Evolutionary conservation across 768 basidiomycete species (phyloP).

Genomic region (Collybia sp.): DNA sequence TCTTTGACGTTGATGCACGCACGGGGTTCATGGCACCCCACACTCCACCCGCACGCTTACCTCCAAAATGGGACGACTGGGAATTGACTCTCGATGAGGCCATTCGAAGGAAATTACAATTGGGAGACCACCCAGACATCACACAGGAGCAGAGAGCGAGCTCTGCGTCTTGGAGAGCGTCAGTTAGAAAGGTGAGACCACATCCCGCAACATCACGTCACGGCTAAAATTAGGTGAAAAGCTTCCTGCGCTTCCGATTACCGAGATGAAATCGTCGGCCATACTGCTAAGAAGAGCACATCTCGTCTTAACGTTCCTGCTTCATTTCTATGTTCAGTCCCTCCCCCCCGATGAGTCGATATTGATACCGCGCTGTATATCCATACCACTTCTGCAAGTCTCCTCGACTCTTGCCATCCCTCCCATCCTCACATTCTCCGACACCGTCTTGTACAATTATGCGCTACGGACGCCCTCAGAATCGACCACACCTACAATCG

Average conservation of each 20-base stretch:
- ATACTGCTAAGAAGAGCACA: slow-evolving; percentile 66
- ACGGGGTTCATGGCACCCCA: slow-evolving; percentile 89
- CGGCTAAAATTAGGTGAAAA: slow-evolving; percentile 15
- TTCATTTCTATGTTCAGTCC: slow-evolving; percentile 78
- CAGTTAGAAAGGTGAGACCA: slow-evolving; percentile 36
- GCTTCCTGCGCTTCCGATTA: slow-evolving; percentile 50
- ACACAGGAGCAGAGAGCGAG: slow-evolving; percentile 26
- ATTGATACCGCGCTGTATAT: slow-evolving; percentile 63
- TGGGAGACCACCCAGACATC: slow-evolving; percentile 45
- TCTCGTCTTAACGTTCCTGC: slow-evolving; percentile 64
- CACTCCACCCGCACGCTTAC: slow-evolving; percentile 59
- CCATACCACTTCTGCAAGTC: slow-evolving; percentile 72
- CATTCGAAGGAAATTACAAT: slow-evolving; percentile 35
- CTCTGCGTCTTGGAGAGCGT: slow-evolving; percentile 41
- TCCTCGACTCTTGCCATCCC: slow-evolving; percentile 73
- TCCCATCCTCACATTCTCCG: slow-evolving; percentile 86
- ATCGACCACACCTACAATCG: slow-evolving; percentile 37
- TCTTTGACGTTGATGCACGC: slow-evolving; percentile 89
- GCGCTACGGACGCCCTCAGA: slow-evolving; percentile 27
- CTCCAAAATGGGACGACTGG: slow-evolving; percentile 55
- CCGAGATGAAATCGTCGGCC: slow-evolving; percentile 43
- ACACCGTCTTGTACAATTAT: slow-evolving; percentile 92
- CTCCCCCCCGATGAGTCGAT: slow-evolving; percentile 45
- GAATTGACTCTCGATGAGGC: slow-evolving; percentile 50
- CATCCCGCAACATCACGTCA: neutral